A percentile compares a stretch with the other conserved stretches of the same genome.
phyloP scores from a whole-genome alignment of 208 protist genomes.

The Acanthamoeba triangularis region DNA sequence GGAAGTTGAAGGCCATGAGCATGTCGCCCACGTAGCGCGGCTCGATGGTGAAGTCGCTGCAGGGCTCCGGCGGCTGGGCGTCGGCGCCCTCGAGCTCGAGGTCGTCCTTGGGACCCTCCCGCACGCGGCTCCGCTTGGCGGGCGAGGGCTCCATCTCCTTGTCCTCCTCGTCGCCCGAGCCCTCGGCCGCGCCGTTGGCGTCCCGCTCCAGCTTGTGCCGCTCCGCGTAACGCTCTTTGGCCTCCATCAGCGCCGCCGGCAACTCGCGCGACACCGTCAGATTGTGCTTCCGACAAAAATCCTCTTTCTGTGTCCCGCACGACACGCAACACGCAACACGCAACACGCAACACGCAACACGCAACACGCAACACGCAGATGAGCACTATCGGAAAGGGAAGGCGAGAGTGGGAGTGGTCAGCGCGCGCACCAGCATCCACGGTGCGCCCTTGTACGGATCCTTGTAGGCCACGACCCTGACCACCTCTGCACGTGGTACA shows the following conservation, averaged over 20 bases:
- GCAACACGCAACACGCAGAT: not conserved
- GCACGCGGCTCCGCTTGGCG: not conserved
- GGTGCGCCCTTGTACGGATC: constrained; percentile 19
- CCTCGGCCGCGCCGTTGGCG: not conserved
- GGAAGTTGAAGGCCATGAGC: constrained; percentile 40
- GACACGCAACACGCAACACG: not conserved
- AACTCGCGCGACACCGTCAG: constrained; percentile 8
- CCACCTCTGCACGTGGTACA: not conserved
- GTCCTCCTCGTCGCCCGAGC: not conserved
- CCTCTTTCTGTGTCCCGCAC: not conserved
- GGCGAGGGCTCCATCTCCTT: not conserved
- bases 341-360: not conserved
- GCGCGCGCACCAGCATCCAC: constrained; percentile 11
- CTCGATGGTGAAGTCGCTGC: not conserved
- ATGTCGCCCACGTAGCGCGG: constrained; percentile 4
- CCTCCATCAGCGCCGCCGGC: constrained; percentile 4
- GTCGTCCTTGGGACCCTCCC: constrained; percentile 2
- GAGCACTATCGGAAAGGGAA: not conserved
- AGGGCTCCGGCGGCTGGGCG: not conserved
- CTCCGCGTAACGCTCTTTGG: constrained; percentile 15
- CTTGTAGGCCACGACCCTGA: constrained; percentile 7
- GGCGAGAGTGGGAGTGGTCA: not conserved
- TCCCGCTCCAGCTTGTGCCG: not conserved
- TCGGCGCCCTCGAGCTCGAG: not conserved
- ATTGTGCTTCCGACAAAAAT: not conserved